Evolutionary conservation across 2,329 filamentous ascomycete species (phyloP).

Genomic region (Sporothrix schenckii): DNA sequence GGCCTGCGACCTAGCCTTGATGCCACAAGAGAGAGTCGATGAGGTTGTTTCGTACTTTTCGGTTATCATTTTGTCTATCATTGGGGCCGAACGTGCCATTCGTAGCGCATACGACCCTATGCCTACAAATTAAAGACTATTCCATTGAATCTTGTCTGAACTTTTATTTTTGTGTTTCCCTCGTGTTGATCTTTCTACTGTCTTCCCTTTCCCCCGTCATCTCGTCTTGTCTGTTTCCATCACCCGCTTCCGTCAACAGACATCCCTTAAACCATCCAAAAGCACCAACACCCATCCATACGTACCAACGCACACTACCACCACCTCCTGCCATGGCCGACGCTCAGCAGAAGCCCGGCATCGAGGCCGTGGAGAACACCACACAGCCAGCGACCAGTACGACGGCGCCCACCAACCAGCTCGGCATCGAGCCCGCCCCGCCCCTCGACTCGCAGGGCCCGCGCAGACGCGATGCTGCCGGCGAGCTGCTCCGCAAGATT

Average conservation of each 20-base stretch:
- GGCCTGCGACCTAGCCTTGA: background rate
- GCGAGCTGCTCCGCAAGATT: slow-evolving; percentile 36
- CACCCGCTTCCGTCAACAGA: background rate
- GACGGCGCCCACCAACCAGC: background rate
- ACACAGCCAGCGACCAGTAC: background rate
- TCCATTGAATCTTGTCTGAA: background rate
- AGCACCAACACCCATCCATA: background rate
- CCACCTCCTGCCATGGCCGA: slow-evolving; percentile 20
- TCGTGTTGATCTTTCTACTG: background rate
- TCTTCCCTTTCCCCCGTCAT: no score
- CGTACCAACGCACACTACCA: background rate
- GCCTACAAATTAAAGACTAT: slow-evolving; percentile 10
- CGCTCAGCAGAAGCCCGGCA: slow-evolving; percentile 29
- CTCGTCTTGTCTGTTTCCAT: background rate
- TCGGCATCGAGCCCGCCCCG: slow-evolving; percentile 32
- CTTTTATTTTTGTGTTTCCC: background rate
- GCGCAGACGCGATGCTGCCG: slow-evolving; percentile 34
- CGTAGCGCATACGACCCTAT: background rate
- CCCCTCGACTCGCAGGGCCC: background rate
- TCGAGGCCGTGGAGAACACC: slow-evolving; percentile 33
- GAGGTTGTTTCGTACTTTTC: background rate
- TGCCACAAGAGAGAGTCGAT: no score
- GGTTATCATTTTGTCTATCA: background rate
- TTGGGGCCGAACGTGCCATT: background rate
- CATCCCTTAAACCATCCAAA: background rate